phyloP scores from a whole-genome alignment of 2,329 filamentous ascomycete species.

The Stenocarpella maydis region DNA sequence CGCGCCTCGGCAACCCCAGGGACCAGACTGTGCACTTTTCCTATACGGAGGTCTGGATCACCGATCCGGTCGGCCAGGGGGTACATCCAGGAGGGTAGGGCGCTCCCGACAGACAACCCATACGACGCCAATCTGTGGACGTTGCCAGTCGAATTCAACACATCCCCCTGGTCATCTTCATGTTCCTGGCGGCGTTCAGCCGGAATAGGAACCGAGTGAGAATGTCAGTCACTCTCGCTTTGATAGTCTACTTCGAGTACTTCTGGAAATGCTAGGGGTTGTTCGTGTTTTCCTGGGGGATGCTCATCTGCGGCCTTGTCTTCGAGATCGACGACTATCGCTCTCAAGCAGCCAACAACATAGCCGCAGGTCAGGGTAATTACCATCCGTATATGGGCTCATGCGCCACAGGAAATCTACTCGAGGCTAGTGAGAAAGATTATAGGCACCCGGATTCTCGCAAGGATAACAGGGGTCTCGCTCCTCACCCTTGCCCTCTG shows the following conservation, averaged over 20 bases:
- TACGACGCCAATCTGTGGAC: constrained; percentile 50
- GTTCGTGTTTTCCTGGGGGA: constrained; percentile 44
- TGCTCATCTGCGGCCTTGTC: constrained; percentile 44
- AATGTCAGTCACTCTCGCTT: constrained; percentile 34
- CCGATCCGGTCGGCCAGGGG: constrained; percentile 37
- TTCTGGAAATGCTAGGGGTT: constrained; percentile 41
- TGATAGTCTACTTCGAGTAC: constrained; percentile 40
- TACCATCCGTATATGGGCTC: constrained; percentile 19
- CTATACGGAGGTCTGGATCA: constrained; percentile 27
- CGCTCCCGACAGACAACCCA: neutral
- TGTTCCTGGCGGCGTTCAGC: constrained; percentile 45
- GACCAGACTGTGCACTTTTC: constrained; percentile 38
- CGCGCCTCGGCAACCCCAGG: constrained; percentile 35
- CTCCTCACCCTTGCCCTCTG: constrained; percentile 20
- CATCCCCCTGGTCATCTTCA: constrained; percentile 46
- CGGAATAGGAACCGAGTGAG: constrained; percentile 38
- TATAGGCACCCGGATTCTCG: neutral
- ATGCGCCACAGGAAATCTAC: neutral
- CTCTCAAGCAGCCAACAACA: neutral
- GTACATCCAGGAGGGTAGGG: constrained; percentile 15
- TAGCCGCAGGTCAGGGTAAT: neutral
- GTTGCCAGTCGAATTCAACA: constrained; percentile 47
- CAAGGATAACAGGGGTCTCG: neutral
- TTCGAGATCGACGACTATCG: constrained; percentile 38
- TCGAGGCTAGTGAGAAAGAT: neutral